Percentiles rank a stretch among this genome's conserved stretches.
These are phyloP conservation scores for Niebla homalea DNA, from an alignment of 495 filamentous ascomycete genomes.

Conservation along the genomic window DNA sequence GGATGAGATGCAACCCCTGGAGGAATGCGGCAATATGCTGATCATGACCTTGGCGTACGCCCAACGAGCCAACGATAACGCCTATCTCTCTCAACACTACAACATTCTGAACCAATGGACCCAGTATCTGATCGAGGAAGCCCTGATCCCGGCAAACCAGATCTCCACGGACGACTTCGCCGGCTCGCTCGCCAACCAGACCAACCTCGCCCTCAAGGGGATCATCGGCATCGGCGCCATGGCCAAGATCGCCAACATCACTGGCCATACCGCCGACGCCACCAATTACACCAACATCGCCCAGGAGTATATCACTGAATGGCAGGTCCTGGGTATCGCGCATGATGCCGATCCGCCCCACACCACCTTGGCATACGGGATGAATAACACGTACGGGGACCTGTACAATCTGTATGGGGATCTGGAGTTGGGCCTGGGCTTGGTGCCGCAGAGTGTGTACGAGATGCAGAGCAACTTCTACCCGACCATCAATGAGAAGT, in stretches of 20 bases:
- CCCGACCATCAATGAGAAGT: constrained; percentile 29
- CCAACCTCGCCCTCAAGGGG: constrained; percentile 82
- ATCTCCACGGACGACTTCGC: constrained; percentile 91
- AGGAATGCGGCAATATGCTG: constrained; percentile 92
- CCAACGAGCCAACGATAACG: constrained; percentile 28
- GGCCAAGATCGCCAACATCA: constrained; percentile 56
- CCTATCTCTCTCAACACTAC: constrained; percentile 47
- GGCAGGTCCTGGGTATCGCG: constrained; percentile 63
- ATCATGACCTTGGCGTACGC: constrained; percentile 76
- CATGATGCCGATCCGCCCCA: constrained; percentile 53
- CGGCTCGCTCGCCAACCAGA: constrained; percentile 83
- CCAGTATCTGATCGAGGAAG: constrained; percentile 63
- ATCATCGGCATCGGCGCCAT: constrained; percentile 89
- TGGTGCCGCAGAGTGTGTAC: constrained; percentile 38
- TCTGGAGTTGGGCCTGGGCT: constrained; percentile 29
- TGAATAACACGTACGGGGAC: constrained; percentile 31
- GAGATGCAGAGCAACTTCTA: constrained; percentile 44
- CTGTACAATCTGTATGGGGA: constrained; percentile 43
- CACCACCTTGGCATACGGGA: constrained; percentile 65
- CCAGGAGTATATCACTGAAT: constrained; percentile 60
- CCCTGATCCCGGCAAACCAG: constrained; percentile 75
- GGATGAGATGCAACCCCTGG: constrained; percentile 86
- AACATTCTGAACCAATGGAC: constrained; percentile 76
- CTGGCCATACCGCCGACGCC: constrained; percentile 49
- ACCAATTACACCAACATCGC: constrained; percentile 54